A percentile compares a stretch with the other conserved stretches of the same genome.
phyloP scores from a whole-genome alignment of 2,329 filamentous ascomycete species.

The Onygenales sp. region DNA sequence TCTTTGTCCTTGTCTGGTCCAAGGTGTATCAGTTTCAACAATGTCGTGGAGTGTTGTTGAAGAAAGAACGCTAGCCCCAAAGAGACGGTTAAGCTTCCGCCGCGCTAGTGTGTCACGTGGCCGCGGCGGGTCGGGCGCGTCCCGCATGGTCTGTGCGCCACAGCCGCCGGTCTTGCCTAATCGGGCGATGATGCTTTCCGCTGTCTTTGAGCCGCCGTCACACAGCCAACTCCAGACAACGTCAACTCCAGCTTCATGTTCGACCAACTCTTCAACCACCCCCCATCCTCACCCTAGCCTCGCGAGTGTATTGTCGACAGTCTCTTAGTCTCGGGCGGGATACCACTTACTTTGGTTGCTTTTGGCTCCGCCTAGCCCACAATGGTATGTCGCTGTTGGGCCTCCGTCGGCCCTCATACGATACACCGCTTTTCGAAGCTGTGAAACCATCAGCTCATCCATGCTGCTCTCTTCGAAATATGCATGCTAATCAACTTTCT shows the following conservation, averaged over 20 bases:
- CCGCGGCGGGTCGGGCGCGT: background rate
- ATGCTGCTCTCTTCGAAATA: no score
- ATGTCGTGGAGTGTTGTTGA: no score
- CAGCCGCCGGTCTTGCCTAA: background rate
- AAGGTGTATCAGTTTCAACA: no score
- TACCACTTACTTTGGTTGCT: background rate
- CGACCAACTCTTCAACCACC: no score
- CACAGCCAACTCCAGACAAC: background rate
- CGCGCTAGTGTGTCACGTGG: background rate
- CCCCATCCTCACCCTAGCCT: no score
- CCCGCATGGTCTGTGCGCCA: background rate
- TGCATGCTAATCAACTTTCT: slow-evolving; percentile 1
- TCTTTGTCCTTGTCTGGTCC: no score
- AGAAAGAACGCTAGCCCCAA: no score
- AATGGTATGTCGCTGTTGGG: background rate
- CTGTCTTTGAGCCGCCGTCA: no score
- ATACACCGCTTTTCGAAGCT: background rate
- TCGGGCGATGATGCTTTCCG: background rate
- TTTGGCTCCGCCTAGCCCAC: background rate
- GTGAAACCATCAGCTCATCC: background rate
- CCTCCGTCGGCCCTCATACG: background rate
- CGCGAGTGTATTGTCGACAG: background rate
- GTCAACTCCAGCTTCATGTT: background rate
- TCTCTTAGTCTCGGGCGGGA: background rate
- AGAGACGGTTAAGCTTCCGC: no score